Evolutionary conservation across 192 early-diverging fungal species (phyloP), one percentile per base, ranked within the genome.

Genomic region (Lobosporangium transversale): DNA sequence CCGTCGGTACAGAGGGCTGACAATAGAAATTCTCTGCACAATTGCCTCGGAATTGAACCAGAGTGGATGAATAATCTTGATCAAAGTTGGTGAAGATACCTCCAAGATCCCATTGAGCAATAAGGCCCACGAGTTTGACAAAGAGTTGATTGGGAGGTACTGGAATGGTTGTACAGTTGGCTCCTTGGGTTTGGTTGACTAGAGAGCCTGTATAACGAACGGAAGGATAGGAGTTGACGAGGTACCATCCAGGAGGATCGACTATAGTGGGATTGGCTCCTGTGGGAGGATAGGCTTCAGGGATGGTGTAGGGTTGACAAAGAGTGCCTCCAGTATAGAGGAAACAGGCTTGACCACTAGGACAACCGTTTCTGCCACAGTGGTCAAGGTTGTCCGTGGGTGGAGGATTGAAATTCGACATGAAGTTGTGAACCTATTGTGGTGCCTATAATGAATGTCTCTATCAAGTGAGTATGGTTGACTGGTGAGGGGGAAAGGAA

Each of bases 21-120:
- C 73, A 76, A 26, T 62, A 76, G 52, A 58, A 67, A 21, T 20
- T 32, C 18, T 76, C 58, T 4, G 45, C 58, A 14, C 73, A 76
- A 48, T 76, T 67, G 52, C 73, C 73, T 35, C 73, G 51, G 48
- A 60, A 76, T 15, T 67, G 63, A 7, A 76, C 44, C 20, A 67
- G 23, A 0, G 73, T 62, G 14, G 58, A 44, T 10, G 30, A 33
- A 47, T 48, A 76, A 0, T 12, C 0, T 10, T 2, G 1, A 27
- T 76, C 64, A 14, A 67, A 15, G 1, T 15, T 3, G 3, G 27
- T 15, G 1, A 8, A 4, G 2, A 58, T 24, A 3, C 10, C 6
- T 3, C 63, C 65, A 12, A 67, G 20, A 43, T 76, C 73, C 17
- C 27, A 50, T 15, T 20, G 14, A 21, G n/a, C 6, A 29, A 76